Evolutionary conservation across 1,139 yeast genomes (phyloP), one percentile per base, ranked within the genome.

Genomic region (Fermentozyma sake): DNA sequence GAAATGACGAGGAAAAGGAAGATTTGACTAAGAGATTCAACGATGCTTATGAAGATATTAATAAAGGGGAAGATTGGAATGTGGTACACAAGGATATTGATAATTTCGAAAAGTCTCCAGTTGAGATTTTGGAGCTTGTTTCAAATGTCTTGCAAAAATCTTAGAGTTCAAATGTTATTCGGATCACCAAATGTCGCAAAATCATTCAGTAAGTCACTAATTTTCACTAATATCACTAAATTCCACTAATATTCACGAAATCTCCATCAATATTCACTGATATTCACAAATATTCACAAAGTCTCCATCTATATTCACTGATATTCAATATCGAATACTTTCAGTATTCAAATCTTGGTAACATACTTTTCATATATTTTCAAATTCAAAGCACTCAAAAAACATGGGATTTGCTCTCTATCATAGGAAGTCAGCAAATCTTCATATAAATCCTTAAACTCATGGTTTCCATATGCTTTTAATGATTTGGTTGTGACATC

Each of bases 311-410:
- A n/a, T n/a, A n/a, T n/a, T n/a, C n/a, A n/a, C n/a, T n/a, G n/a
- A n/a, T n/a, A n/a, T n/a, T n/a, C n/a, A n/a, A n/a, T n/a, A n/a
- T n/a, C n/a, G n/a, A n/a, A n/a, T n/a, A n/a, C n/a, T n/a, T n/a
- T n/a, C n/a, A n/a, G n/a, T n/a, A n/a, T n/a, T n/a, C n/a, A 3
- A 9, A 6, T 20, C 12, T 21, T 12, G 7, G 23, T 11, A 10
- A 16, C 17, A 14, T 20, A 18, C 8, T 29, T 30, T 9, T 34
- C 37, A 10, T 34, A 34, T 14, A 84, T 55, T 42, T 73, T 79
- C 32, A 86, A 58, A 29, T 78, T 83, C 37, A 86, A 59, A 0
- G 93, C 87, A 32, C 93, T 79, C 32, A 87, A 58, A 44, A 86
- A 81, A 42, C 94, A 82, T 0, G 94, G 85, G 14, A 85, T 74